Conservation (phyloP, 192 early-diverging fungal species). For the Gorgonomyces haynaldii region DNA sequence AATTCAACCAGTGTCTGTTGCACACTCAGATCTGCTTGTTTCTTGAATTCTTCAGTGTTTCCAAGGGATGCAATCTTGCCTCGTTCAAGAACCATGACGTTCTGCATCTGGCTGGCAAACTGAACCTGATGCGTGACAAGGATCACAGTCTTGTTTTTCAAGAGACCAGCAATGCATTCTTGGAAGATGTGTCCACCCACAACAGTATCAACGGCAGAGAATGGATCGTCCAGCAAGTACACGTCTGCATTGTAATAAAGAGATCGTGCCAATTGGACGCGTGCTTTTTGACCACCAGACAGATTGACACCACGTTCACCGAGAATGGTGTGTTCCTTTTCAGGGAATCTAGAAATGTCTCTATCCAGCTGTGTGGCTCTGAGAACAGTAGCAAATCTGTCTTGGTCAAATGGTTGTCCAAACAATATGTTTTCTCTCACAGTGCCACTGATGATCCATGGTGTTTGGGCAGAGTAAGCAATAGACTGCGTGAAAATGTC, state of each 20-base stretch:
- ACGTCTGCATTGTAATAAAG: constrained; percentile 20
- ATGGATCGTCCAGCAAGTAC: constrained; percentile 8
- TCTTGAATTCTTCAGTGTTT: neutral
- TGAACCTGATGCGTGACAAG: constrained; percentile 14
- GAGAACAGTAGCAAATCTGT: constrained; percentile 12
- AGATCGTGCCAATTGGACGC: constrained; percentile 20
- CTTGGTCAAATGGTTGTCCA: constrained; percentile 16
- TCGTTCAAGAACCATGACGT: constrained; percentile 6
- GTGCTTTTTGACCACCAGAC: constrained; percentile 24
- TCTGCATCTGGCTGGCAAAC: neutral
- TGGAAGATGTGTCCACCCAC: constrained; percentile 7
- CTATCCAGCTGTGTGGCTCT: constrained; percentile 14
- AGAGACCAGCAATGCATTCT: neutral
- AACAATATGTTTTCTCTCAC: constrained; percentile 28
- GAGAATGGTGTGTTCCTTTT: constrained; percentile 21
- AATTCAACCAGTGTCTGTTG: neutral
- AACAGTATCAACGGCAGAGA: constrained; percentile 11
- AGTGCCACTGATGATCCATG: constrained; percentile 26
- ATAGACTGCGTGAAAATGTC: constrained; percentile 6
- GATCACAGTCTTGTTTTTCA: constrained; percentile 4
- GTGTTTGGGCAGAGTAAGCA: constrained; percentile 23
- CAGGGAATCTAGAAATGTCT: constrained; percentile 15
- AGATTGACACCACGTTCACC: constrained; percentile 30
- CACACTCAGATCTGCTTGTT: neutral
- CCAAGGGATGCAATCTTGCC: neutral